Evolutionary conservation across 2,329 filamentous ascomycete genomes (phyloP).

Genomic region (Domatiomyces catenatus): DNA sequence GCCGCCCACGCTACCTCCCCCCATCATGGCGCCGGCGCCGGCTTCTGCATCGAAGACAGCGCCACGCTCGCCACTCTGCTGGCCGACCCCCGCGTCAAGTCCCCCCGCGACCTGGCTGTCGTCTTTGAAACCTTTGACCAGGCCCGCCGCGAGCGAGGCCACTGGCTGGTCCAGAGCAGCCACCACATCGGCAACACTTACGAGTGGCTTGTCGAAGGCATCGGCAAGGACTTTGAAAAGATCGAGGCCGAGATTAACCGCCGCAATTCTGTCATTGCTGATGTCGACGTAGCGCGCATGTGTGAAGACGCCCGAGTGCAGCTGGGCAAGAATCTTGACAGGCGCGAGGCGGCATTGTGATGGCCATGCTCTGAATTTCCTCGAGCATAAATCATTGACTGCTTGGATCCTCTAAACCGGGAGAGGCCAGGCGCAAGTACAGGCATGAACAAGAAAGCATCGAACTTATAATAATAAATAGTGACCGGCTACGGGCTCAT

Average conservation of each 20-base stretch:
- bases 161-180: slow-evolving; percentile 24
- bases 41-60: slow-evolving; percentile 23
- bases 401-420: too few relatives aligned
- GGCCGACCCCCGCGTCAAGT: slow-evolving; percentile 14
- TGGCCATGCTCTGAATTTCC: background rate
- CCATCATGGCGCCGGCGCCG: slow-evolving; percentile 27
- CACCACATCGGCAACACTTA: slow-evolving; percentile 22
- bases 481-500: too few relatives aligned
- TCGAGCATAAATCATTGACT: too few relatives aligned
- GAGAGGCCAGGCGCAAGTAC: too few relatives aligned
- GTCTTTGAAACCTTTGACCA: slow-evolving; percentile 20
- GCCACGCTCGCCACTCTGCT: slow-evolving; percentile 20
- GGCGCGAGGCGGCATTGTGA: background rate
- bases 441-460: too few relatives aligned
- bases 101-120: slow-evolving; percentile 16
- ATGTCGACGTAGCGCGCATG: slow-evolving; percentile 18
- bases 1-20: slow-evolving; percentile 29
- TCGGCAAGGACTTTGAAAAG: slow-evolving; percentile 23
- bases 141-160: slow-evolving; percentile 18
- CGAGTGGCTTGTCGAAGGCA: slow-evolving; percentile 21
- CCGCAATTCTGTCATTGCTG: slow-evolving; percentile 13
- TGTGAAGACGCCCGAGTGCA: slow-evolving; percentile 16
- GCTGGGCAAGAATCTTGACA: slow-evolving; percentile 11
- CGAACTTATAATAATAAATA: too few relatives aligned
- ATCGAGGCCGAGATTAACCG: slow-evolving; percentile 26